These are phyloP conservation scores for Phoma sp. DNA, from an alignment of 2,329 filamentous ascomycete genomes.

Conservation along the genomic window DNA sequence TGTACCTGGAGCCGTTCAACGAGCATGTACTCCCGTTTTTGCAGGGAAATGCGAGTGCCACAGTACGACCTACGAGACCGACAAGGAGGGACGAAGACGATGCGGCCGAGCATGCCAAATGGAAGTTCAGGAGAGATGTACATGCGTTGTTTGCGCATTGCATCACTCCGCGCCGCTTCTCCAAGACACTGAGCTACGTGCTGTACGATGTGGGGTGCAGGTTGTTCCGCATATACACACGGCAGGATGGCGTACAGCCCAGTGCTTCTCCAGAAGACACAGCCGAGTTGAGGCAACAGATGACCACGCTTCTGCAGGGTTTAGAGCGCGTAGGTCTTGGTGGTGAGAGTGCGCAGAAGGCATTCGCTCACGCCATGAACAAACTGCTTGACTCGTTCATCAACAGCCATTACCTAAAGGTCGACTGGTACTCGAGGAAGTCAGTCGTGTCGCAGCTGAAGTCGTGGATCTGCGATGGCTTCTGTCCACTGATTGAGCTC, in stretches of 20 bases:
- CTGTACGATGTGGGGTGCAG: constrained; percentile 60
- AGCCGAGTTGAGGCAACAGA: constrained; percentile 54
- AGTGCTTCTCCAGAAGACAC: constrained; percentile 26
- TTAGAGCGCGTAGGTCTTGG: constrained; percentile 71
- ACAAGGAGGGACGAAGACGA: constrained; percentile 36
- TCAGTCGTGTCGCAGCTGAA: constrained; percentile 66
- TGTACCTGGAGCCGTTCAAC: constrained; percentile 47
- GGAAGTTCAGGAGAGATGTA: constrained; percentile 66
- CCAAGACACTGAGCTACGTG: constrained; percentile 61
- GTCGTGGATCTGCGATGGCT: constrained; percentile 72
- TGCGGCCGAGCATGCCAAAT: constrained; percentile 27
- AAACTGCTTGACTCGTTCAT: constrained; percentile 69
- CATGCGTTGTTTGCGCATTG: constrained; percentile 71
- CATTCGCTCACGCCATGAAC: constrained; percentile 76
- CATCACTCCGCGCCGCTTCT: constrained; percentile 59
- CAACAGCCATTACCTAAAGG: constrained; percentile 63
- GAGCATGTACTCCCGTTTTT: constrained; percentile 45
- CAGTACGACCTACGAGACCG: constrained; percentile 47
- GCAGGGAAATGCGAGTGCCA: constrained; percentile 28
- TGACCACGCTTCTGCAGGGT: constrained; percentile 64
- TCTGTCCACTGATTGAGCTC: constrained; percentile 68
- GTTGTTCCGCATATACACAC: constrained; percentile 50
- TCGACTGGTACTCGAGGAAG: constrained; percentile 64
- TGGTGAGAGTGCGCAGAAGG: constrained; percentile 71
- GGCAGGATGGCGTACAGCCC: constrained; percentile 33